Percentiles rank a stretch among this genome's conserved stretches.
phyloP scores from a whole-genome alignment of 306 rosid species.

The Cucurbita ficifolia region DNA sequence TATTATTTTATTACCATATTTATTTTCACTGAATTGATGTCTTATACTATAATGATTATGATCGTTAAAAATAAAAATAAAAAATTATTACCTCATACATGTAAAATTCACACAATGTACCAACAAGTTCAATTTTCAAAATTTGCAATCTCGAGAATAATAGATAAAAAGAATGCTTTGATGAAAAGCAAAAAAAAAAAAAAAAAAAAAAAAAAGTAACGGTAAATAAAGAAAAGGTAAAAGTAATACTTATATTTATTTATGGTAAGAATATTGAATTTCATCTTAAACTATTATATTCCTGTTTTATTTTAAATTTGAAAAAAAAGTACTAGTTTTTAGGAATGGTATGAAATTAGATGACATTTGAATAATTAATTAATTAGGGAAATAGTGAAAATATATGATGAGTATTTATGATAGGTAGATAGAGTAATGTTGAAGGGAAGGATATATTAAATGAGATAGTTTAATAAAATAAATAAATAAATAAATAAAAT shows the following conservation, averaged over 20 bases:
- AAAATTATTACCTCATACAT: neutral
- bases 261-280: neutral
- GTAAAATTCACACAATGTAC: neutral
- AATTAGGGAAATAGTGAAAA: neutral
- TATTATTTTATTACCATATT: neutral
- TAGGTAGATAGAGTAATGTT: neutral
- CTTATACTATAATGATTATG: neutral
- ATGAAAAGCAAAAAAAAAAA: neutral
- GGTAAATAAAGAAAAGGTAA: neutral
- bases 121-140: neutral
- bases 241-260: neutral
- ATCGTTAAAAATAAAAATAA: too few species aligned
- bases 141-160: neutral
- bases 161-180: neutral
- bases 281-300: neutral
- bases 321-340: neutral
- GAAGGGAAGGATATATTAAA: constrained; percentile 10
- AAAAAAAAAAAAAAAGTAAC: neutral
- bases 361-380: neutral
- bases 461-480: neutral
- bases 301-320: neutral
- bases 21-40: too few species aligned
- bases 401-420: neutral
- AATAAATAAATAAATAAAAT: neutral
- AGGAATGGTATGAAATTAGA: neutral